A percentile compares a stretch with the other conserved stretches of the same genome.
Evolutionary conservation across 345 rosid species (phyloP).

Genomic region (Hypericum androsaemum): DNA sequence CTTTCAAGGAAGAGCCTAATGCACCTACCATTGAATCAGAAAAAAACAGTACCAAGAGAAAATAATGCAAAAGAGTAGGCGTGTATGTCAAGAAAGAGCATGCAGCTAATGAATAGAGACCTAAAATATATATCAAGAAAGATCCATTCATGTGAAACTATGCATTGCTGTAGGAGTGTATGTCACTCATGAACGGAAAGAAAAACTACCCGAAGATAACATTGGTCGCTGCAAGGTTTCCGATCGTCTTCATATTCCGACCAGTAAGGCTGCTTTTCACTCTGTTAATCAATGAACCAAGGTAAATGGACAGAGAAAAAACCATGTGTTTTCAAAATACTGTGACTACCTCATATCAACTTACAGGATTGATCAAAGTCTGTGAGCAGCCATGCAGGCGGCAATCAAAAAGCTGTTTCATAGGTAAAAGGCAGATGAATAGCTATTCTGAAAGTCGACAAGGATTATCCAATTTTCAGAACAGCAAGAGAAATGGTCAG

Average conservation of each 20-base stretch:
- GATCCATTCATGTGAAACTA: neutral
- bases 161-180: neutral
- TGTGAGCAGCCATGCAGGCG: constrained; percentile 99
- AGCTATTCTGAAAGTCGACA: constrained; percentile 13
- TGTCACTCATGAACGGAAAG: neutral
- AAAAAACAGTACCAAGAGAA: too few species aligned
- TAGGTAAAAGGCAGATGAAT: constrained; percentile 14
- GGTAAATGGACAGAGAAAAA: constrained; percentile 12
- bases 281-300: neutral
- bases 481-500: constrained; percentile 10
- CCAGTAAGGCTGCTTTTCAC: constrained; percentile 70
- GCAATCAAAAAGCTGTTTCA: constrained; percentile 86
- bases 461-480: constrained; percentile 4
- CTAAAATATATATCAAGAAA: too few species aligned
- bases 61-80: too few species aligned
- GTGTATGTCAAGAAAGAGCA: too few species aligned
- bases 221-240: constrained; percentile 79
- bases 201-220: constrained; percentile 59
- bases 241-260: constrained; percentile 73
- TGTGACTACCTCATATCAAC: constrained; percentile 15
- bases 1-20: too few species aligned
- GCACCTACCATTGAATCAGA: too few species aligned
- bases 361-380: constrained; percentile 70
- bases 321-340: constrained; percentile 1
- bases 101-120: too few species aligned